These are phyloP conservation scores for Zygoascus sp. DNA, from an alignment of 1,139 yeast genomes.

Conservation along the genomic window DNA sequence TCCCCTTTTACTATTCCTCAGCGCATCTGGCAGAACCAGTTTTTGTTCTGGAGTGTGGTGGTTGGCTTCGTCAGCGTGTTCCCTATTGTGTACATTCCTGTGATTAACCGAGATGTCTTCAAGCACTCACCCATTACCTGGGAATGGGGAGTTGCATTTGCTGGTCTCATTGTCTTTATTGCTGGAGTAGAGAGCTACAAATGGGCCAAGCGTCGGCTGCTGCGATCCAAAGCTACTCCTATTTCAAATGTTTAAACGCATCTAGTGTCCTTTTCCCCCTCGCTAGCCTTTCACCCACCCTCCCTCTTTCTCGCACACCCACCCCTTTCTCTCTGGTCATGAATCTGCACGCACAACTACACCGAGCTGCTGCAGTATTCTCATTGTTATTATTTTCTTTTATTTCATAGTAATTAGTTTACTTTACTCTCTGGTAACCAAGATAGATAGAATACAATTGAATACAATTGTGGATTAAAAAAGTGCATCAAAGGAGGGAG, in stretches of 20 bases:
- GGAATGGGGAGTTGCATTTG: conserved; percentile 82
- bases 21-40: conserved; percentile 65
- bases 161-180: conserved; percentile 56
- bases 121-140: conserved; percentile 68
- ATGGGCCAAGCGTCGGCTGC: conserved; percentile 56
- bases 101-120: conserved; percentile 72
- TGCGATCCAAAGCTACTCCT: conserved; percentile 16
- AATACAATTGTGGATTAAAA: no score
- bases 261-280: not conserved
- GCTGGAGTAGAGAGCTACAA: conserved; percentile 64
- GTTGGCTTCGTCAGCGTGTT: conserved; percentile 68
- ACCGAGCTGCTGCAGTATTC: no score
- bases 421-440: no score
- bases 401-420: no score
- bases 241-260: conserved; percentile 1
- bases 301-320: no score
- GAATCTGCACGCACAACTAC: no score
- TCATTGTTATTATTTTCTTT: no score
- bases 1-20: conserved; percentile 51
- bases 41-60: conserved; percentile 78
- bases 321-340: no score
- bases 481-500: no score
- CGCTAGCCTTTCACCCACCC: no score
- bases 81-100: conserved; percentile 87
- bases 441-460: no score